These are phyloP conservation scores for Picea glauca DNA, from an alignment of 75 land plant species.

Conservation along the genomic window DNA sequence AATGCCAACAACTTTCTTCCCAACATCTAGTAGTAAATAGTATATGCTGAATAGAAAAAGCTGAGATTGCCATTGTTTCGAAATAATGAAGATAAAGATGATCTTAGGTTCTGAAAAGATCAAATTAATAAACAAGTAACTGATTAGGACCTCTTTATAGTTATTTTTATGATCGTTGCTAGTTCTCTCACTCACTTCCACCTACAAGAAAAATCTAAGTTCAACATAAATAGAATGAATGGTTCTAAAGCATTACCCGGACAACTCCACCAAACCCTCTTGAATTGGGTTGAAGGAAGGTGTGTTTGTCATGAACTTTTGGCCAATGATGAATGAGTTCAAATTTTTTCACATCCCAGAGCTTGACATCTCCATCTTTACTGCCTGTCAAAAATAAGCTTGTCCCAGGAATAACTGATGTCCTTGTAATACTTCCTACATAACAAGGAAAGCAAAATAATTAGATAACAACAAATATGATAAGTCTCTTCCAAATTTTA, in stretches of 20 bases:
- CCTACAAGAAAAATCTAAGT: background rate
- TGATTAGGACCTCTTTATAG: background rate
- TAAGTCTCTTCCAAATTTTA: background rate
- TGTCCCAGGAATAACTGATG: conserved; percentile 81
- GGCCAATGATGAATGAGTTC: conserved; percentile 79
- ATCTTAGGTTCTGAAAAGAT: background rate
- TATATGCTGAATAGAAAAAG: background rate
- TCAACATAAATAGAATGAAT: background rate
- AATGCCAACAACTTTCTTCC: background rate
- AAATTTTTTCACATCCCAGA: conserved; percentile 86
- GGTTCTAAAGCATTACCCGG: conserved; percentile 43
- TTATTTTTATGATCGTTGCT: background rate
- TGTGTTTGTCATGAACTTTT: conserved; percentile 86
- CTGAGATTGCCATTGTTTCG: background rate
- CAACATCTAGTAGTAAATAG: background rate
- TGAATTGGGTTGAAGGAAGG: conserved; percentile 82
- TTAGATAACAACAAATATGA: background rate
- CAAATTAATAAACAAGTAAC: background rate
- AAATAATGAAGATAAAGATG: background rate
- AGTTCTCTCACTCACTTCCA: background rate
- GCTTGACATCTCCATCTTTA: conserved; percentile 97
- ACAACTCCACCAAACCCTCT: conserved; percentile 83
- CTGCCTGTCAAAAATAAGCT: conserved; percentile 85
- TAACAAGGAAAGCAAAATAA: background rate
- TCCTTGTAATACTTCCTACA: conserved; percentile 76